Evolutionary conservation across 164 flowering plant species (phyloP), one percentile per base, ranked within the genome.

Genomic region (Kalanchoe fedtschenkoi): DNA sequence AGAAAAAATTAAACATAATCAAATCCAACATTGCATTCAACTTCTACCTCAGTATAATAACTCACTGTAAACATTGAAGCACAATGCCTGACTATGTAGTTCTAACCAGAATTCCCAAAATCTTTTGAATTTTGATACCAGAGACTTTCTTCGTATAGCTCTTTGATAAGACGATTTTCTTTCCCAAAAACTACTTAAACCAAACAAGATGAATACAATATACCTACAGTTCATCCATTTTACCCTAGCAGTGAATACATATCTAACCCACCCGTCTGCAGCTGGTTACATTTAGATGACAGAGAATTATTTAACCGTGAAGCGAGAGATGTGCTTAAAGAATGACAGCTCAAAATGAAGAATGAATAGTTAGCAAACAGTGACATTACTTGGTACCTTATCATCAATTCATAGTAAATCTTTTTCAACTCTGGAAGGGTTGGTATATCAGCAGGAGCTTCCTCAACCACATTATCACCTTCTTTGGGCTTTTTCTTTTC

Each of bases 401-500:
- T 93, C 96, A 89, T 85, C 28, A 86, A 37, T 65, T 89, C 95
- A 77, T 93, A 86, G 76, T 93, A 93, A 61, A 93, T 80, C 32
- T 80, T 78, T 76, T 93, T 93, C 80, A 93, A 76, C 80, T 93
- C 92, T 69, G 76, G 66, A 58, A 88, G 60, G 30, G 97, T 81
- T 47, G 93, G 96, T 56, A 91, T 85, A 70, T 85, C 91, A 61
- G 89, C 86, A 70, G 96, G 91, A 67, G 98, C 84, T 71, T 89
- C 96, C 71, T 91, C 96, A 63, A 91, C 88, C 62, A 93, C 54
- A 69, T 69, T 74, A 67, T 93, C 98, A 62, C 91, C 97, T 81
- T 93, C 98, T 72, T 93, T 93, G 2, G 96, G 79, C 62, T 86
- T 89, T 62, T 89, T 89, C 95, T 93, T 93, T 64, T 86, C 98